phyloP scores from a whole-genome alignment of 78 protist genomes.

The Dictyostelium purpureum region DNA sequence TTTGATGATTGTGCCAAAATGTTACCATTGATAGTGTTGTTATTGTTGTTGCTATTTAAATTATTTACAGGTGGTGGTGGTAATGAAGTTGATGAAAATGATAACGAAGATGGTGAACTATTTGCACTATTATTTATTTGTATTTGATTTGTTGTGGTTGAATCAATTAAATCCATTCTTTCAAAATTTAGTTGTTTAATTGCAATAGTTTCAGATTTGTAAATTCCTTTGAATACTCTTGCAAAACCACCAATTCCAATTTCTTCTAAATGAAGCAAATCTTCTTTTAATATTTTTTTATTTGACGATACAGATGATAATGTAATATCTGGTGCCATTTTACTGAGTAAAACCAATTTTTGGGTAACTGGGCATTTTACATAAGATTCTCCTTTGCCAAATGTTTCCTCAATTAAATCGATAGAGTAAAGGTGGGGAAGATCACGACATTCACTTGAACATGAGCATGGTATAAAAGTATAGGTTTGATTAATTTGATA shows the following conservation, averaged over 20 bases:
- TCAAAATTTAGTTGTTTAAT: conserved; percentile 56
- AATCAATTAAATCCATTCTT: conserved; percentile 42
- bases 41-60: background rate
- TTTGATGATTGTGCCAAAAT: background rate
- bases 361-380: conserved; percentile 18
- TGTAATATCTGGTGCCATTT: conserved; percentile 58
- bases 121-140: background rate
- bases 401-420: conserved; percentile 24
- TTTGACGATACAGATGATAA: conserved; percentile 38
- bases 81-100: background rate
- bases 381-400: conserved; percentile 36
- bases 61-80: background rate
- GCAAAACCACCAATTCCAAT: conserved; percentile 72
- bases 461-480: conserved; percentile 54
- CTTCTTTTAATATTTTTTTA: conserved; percentile 46
- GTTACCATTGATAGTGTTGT: background rate
- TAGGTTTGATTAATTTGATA: background rate
- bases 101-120: background rate
- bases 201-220: conserved; percentile 23
- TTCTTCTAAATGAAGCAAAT: conserved; percentile 10
- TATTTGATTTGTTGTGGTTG: background rate
- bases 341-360: conserved; percentile 21
- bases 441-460: conserved; percentile 18
- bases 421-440: conserved; percentile 14
- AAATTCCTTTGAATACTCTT: conserved; percentile 27